Conservation (phyloP, 2,329 filamentous ascomycete species). For the Alternaria longipes region DNA sequence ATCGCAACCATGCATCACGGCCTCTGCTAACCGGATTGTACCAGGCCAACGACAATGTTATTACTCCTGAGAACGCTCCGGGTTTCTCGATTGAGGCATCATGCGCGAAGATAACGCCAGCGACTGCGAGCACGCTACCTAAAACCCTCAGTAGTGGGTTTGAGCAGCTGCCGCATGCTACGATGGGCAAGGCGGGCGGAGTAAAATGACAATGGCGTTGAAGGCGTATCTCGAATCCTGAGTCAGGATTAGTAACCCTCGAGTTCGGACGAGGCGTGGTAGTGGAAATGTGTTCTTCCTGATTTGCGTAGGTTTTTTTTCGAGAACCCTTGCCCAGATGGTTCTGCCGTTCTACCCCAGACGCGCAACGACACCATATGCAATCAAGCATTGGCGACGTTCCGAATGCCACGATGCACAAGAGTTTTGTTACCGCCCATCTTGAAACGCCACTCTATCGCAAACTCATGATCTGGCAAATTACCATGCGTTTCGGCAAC, state of each 20-base stretch:
- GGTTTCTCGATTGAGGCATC: slow-evolving; percentile 54
- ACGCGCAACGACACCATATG: neutral
- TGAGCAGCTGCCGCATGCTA: slow-evolving; percentile 1
- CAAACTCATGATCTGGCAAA: neutral
- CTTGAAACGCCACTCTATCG: slow-evolving; percentile 1
- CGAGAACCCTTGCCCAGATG: neutral
- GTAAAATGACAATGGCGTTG: slow-evolving; percentile 1
- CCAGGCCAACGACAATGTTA: slow-evolving; percentile 34
- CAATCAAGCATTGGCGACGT: neutral
- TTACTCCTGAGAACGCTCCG: slow-evolving; percentile 44
- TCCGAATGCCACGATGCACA: neutral
- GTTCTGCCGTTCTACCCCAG: neutral
- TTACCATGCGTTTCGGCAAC: slow-evolving; percentile 10
- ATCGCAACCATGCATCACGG: neutral
- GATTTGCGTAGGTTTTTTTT: neutral
- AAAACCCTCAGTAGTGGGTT: slow-evolving; percentile 20
- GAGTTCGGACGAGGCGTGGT: neutral
- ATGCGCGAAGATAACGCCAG: slow-evolving; percentile 51
- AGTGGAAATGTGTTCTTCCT: slow-evolving; percentile 1
- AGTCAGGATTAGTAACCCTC: neutral
- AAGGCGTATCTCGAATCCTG: neutral
- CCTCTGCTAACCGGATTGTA: neutral
- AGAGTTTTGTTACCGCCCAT: neutral
- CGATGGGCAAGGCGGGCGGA: neutral
- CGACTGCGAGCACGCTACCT: slow-evolving; percentile 28